Conservation (phyloP, 2,329 filamentous ascomycete genomes). For the Cladosporium sp. region DNA sequence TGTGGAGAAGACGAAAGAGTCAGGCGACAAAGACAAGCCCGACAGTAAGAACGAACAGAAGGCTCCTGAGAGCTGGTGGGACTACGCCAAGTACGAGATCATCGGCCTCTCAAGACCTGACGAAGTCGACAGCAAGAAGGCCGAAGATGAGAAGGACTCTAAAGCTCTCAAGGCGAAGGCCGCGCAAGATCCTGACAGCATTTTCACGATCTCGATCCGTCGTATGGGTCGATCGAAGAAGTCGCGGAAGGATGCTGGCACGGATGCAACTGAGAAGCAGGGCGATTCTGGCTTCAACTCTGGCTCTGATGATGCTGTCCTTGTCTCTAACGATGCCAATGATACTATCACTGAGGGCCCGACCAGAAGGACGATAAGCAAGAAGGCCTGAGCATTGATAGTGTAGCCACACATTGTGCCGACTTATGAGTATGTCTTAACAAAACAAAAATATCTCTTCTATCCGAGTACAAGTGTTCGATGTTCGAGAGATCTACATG, state of each 20-base stretch:
- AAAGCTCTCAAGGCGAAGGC: slow-evolving; percentile 12
- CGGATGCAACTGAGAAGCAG: neutral
- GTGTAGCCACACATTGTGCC: neutral
- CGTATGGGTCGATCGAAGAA: slow-evolving; percentile 4
- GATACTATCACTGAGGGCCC: slow-evolving; percentile 2
- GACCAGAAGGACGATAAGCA: slow-evolving; percentile 3
- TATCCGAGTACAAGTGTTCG: neutral
- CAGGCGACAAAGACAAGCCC: slow-evolving; percentile 18
- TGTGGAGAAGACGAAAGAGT: slow-evolving; percentile 19
- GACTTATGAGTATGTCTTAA: neutral
- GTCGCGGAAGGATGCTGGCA: neutral
- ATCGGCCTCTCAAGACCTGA: slow-evolving; percentile 3
- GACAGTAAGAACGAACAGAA: slow-evolving; percentile 13
- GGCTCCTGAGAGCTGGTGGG: slow-evolving; percentile 10
- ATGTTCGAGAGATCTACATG: neutral
- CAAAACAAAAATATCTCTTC: neutral
- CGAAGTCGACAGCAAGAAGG: slow-evolving; percentile 20
- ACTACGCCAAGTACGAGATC: slow-evolving; percentile 15
- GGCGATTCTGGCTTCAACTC: neutral
- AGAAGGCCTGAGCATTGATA: slow-evolving; percentile 11
- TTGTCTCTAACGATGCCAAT: slow-evolving; percentile 14
- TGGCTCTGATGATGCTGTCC: slow-evolving; percentile 21
- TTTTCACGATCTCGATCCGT: slow-evolving; percentile 19
- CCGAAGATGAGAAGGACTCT: slow-evolving; percentile 28
- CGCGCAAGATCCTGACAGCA: slow-evolving; percentile 14